These are phyloP conservation scores for Chlorella sp. DNA, from an alignment of 139 green algal genomes.

Conservation along the genomic window DNA sequence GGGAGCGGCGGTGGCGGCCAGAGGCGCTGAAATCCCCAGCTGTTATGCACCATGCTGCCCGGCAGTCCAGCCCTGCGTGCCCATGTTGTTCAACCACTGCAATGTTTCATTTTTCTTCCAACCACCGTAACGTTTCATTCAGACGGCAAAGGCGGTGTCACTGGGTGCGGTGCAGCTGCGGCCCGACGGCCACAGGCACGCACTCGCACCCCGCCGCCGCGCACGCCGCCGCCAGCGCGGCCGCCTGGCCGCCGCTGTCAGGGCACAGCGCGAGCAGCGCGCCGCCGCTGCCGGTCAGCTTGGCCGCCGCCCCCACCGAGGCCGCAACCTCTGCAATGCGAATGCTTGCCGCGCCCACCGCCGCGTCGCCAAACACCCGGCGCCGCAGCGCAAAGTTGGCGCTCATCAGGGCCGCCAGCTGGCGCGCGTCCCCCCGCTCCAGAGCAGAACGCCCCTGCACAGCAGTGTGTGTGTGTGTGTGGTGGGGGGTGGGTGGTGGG, in stretches of 20 bases:
- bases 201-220: conserved; percentile 1
- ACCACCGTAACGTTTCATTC: background rate
- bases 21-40: too few relatives aligned
- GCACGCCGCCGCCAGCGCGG: conserved; percentile 32
- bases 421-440: conserved; percentile 27
- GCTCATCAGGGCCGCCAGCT: conserved; percentile 70
- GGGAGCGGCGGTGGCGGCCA: too few relatives aligned
- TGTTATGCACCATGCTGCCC: too few relatives aligned
- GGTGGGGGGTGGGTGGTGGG: too few relatives aligned
- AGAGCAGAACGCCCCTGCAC: conserved; percentile 56
- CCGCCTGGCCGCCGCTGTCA: conserved; percentile 35
- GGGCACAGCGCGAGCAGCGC: conserved; percentile 72
- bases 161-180: background rate
- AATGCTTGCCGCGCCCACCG: conserved; percentile 73
- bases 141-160: too few relatives aligned
- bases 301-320: conserved; percentile 73
- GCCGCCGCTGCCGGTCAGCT: conserved; percentile 89
- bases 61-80: too few relatives aligned
- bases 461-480: too few relatives aligned
- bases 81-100: too few relatives aligned
- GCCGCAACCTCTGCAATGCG: conserved; percentile 71
- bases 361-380: conserved; percentile 71
- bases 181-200: conserved; percentile 17
- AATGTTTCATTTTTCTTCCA: background rate
- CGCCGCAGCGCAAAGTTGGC: conserved; percentile 74